phyloP scores from a whole-genome alignment of 2,329 filamentous ascomycete species.

The Nemania diffusa region DNA sequence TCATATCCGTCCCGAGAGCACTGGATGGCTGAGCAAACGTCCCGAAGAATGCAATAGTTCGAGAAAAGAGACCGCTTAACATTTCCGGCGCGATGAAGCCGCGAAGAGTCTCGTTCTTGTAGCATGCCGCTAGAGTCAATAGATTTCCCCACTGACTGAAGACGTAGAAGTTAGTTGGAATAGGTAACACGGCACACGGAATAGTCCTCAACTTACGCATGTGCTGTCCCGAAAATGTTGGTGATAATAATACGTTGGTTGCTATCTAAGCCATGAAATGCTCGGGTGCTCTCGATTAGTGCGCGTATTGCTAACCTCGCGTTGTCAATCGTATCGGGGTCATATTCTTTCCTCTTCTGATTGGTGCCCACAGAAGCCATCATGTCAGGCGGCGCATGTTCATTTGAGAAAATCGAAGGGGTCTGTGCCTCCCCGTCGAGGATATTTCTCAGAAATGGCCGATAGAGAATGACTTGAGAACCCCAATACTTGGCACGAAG shows the following conservation, averaged over 20 bases:
- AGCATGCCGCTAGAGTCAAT: slow-evolving; percentile 86
- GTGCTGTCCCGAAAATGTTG: slow-evolving; percentile 95
- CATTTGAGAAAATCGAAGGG: slow-evolving; percentile 38
- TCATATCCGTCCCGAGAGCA: slow-evolving; percentile 76
- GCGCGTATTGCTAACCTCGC: slow-evolving; percentile 74
- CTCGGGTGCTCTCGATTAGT: slow-evolving; percentile 84
- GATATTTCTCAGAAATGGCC: slow-evolving; percentile 74
- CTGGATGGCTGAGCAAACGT: slow-evolving; percentile 78
- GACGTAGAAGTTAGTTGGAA: slow-evolving; percentile 18
- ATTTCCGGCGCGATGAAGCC: slow-evolving; percentile 65
- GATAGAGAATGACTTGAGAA: slow-evolving; percentile 86
- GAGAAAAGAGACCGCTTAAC: slow-evolving; percentile 70
- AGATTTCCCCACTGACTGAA: slow-evolving; percentile 95
- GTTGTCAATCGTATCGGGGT: slow-evolving; percentile 61
- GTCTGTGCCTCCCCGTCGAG: slow-evolving; percentile 53
- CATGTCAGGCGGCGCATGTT: slow-evolving; percentile 31
- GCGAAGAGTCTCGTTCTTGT: slow-evolving; percentile 71
- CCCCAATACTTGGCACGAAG: slow-evolving; percentile 96
- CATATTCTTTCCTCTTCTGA: slow-evolving; percentile 40
- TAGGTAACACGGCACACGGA: neutral
- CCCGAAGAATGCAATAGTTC: slow-evolving; percentile 80
- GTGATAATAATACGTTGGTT: slow-evolving; percentile 80
- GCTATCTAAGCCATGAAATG: slow-evolving; percentile 75
- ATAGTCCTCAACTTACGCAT: slow-evolving; percentile 77
- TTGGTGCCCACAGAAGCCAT: slow-evolving; percentile 31